phyloP scores from a whole-genome alignment of 2,329 filamentous ascomycete species.

The Epichloe coenophiala region DNA sequence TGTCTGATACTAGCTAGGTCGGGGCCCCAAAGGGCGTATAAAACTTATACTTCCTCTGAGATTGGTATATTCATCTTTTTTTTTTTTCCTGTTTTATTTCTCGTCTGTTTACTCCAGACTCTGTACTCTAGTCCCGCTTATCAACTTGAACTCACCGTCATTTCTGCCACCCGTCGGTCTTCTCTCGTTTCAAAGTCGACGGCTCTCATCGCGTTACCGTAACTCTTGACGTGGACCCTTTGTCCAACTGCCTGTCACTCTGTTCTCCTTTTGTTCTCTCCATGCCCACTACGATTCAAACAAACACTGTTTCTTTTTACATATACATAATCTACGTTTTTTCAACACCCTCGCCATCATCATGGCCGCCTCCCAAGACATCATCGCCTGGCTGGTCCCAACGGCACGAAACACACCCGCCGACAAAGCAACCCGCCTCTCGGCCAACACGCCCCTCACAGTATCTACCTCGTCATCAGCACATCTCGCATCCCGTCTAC shows the following conservation, averaged over 20 bases:
- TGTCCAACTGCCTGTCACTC: too few species aligned
- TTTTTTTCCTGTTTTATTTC: not conserved
- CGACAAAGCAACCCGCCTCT: constrained; percentile 18
- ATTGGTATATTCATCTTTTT: not conserved
- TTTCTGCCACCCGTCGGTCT: too few species aligned
- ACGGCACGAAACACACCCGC: constrained; percentile 20
- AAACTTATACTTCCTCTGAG: not conserved
- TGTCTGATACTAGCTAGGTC: too few species aligned
- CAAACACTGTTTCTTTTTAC: too few species aligned
- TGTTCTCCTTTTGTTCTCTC: too few species aligned
- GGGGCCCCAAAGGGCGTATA: not conserved
- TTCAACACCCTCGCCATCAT: not conserved
- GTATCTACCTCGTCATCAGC: constrained; percentile 12
- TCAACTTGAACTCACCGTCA: not conserved
- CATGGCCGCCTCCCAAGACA: constrained; percentile 13
- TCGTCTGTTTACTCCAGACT: not conserved
- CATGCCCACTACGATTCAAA: too few species aligned
- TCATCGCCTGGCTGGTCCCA: constrained; percentile 28
- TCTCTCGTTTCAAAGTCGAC: too few species aligned
- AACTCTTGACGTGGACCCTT: too few species aligned
- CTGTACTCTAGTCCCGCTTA: not conserved
- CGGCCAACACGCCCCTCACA: constrained; percentile 17
- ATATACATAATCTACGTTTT: too few species aligned
- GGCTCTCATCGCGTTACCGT: too few species aligned
- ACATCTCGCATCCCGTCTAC: constrained; percentile 16